Evolutionary conservation across 345 rosid genomes (phyloP).

Genomic region (Eucalyptus shirleyi): DNA sequence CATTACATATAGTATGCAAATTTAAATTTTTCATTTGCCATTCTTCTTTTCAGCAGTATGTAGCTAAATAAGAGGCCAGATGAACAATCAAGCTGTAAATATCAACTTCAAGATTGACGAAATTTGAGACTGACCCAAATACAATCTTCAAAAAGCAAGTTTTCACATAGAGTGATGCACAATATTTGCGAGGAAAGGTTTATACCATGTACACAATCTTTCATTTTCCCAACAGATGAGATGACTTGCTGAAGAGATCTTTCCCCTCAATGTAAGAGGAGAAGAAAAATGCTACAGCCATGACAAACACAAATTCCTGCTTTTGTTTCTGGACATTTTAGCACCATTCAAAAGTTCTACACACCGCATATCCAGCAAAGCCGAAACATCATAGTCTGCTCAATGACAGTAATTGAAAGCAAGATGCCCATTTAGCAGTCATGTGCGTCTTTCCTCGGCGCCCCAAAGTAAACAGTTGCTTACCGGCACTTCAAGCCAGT

Average conservation of each 20-base stretch:
- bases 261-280: background rate
- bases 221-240: background rate
- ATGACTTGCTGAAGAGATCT: background rate
- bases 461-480: background rate
- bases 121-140: background rate
- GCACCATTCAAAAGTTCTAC: background rate
- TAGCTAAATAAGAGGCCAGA: background rate
- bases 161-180: background rate
- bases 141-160: background rate
- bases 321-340: background rate
- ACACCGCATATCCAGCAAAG: background rate
- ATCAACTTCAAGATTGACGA: background rate
- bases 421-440: background rate
- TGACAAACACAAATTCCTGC: background rate
- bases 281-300: background rate
- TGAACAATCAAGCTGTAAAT: background rate
- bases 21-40: background rate
- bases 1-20: background rate
- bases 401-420: background rate
- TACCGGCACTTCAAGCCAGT: conserved; percentile 35
- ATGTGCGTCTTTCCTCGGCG: too few relatives aligned
- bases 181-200: background rate
- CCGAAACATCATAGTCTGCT: background rate
- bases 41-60: background rate
- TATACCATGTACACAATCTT: background rate